phyloP scores from a whole-genome alignment of 192 early-diverging fungal species.

The Coemansia umbellata region DNA sequence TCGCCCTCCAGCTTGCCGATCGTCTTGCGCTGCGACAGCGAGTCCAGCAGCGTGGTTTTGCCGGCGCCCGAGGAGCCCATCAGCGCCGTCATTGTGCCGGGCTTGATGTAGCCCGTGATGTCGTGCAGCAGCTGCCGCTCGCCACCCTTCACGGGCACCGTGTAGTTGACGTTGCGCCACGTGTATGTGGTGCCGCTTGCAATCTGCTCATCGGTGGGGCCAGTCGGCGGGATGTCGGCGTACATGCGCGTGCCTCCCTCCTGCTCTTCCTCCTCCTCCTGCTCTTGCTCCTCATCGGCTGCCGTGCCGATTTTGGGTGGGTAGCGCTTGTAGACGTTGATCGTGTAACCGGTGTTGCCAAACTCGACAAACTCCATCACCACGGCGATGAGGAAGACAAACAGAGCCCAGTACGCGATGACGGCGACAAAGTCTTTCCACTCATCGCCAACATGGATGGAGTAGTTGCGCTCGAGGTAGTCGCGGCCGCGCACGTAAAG shows the following conservation, averaged over 20 bases:
- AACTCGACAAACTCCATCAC: conserved; percentile 57
- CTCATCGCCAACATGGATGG: conserved; percentile 54
- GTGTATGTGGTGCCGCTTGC: conserved; percentile 52
- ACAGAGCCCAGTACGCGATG: conserved; percentile 26
- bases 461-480: conserved; percentile 53
- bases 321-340: conserved; percentile 35
- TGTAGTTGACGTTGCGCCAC: conserved; percentile 66
- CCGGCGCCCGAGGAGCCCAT: conserved; percentile 65
- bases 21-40: conserved; percentile 70
- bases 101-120: conserved; percentile 65
- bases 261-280: conserved; percentile 12
- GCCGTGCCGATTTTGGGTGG: conserved; percentile 29
- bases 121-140: conserved; percentile 63
- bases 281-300: conserved; percentile 3
- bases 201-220: conserved; percentile 16
- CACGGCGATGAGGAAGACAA: conserved; percentile 28
- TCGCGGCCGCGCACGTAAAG: conserved; percentile 54
- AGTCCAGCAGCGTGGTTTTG: conserved; percentile 72
- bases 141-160: conserved; percentile 61
- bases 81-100: conserved; percentile 72
- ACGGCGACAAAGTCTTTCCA: conserved; percentile 62
- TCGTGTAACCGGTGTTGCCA: conserved; percentile 36
- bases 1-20: conserved; percentile 54
- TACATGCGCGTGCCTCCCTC: too few relatives aligned
- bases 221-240: background rate